Evolutionary conservation across 2,329 filamentous ascomycete species (phyloP), one percentile per base, ranked within the genome.

Genomic region (Rhinocladiella mackenziei): DNA sequence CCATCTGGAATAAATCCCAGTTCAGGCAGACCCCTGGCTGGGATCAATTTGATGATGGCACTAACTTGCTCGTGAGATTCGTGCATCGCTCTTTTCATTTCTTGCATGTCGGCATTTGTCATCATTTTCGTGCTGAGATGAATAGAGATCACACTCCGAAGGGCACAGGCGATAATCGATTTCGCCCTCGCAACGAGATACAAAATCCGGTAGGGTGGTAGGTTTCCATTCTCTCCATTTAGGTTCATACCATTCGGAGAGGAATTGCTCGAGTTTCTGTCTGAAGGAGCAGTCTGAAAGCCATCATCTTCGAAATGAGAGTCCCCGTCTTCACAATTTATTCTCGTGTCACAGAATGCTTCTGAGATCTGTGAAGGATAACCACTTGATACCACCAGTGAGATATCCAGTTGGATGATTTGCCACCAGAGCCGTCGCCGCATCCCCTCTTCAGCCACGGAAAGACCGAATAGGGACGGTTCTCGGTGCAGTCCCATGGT

Each of bases 331-430:
- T 73, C 70, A 33, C 65, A 72, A 3, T 66, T 65, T 42, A 68
- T 63, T 6, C 65, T 60, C 1, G 73, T 70, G 53, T 75, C 70
- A 63, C 68, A 73, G 28, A 69, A 72, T 36, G 66, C 66, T 40
- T 73, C 69, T 26, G 71, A 69, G 10, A 73, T 65, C 17, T 72
- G 56, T 6, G 70, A 70, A 5, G 70, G 70, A 9, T 73, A 58
- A 2, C 71, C 71, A 36, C 69, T 71, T 3, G 70, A 70, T 60
- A 73, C 70, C 2, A 70, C 66, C n/a, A 73, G 65, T 63, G n/a
- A 68, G 60, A 49, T 69, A 56, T 84, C 81, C 0, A 84, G 62
- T 13, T 80, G 66, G 54, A 60, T 60, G 13, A 67, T 45, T 22
- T 48, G 45, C 61, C 64, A 65, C 66, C 65, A 69, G 1, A 63